These are phyloP conservation scores for Verticillium nubilum DNA, from an alignment of 2,329 filamentous ascomycete species.

Conservation along the genomic window DNA sequence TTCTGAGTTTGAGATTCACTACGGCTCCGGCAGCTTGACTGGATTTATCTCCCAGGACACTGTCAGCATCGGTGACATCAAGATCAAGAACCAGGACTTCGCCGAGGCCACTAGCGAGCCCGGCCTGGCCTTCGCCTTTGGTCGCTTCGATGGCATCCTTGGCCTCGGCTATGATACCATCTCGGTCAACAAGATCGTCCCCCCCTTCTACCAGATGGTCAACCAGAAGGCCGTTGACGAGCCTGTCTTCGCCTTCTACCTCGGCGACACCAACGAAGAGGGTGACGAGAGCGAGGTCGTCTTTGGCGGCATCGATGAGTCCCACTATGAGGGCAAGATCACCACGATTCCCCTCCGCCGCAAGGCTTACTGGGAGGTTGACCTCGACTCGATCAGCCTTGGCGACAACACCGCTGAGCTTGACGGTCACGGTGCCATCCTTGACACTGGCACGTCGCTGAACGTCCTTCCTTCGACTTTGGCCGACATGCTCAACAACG, in stretches of 20 bases:
- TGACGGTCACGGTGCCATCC: conserved; percentile 90
- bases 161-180: conserved; percentile 93
- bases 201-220: conserved; percentile 95
- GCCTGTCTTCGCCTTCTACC: conserved; percentile 94
- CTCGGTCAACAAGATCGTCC: conserved; percentile 91
- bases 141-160: conserved; percentile 93
- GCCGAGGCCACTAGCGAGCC: conserved; percentile 95
- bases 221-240: conserved; percentile 87
- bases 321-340: conserved; percentile 78
- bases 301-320: conserved; percentile 83
- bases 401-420: conserved; percentile 83
- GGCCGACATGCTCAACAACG: conserved; percentile 92
- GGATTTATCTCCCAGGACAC: conserved; percentile 91
- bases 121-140: conserved; percentile 95
- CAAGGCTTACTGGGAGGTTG: conserved; percentile 99
- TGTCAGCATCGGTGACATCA: conserved; percentile 82
- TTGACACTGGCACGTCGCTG: conserved; percentile 96
- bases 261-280: conserved; percentile 64
- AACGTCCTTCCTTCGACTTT: conserved; percentile 89
- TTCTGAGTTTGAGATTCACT: conserved; percentile 84
- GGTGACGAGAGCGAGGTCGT: conserved; percentile 76
- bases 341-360: conserved; percentile 91
- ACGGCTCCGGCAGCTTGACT: conserved; percentile 89
- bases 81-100: conserved; percentile 85
- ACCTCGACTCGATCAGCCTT: conserved; percentile 86